Base-by-base conservation (phyloP, 2,329 filamentous ascomycete species). In the Lecanicillium sp. region DNA sequence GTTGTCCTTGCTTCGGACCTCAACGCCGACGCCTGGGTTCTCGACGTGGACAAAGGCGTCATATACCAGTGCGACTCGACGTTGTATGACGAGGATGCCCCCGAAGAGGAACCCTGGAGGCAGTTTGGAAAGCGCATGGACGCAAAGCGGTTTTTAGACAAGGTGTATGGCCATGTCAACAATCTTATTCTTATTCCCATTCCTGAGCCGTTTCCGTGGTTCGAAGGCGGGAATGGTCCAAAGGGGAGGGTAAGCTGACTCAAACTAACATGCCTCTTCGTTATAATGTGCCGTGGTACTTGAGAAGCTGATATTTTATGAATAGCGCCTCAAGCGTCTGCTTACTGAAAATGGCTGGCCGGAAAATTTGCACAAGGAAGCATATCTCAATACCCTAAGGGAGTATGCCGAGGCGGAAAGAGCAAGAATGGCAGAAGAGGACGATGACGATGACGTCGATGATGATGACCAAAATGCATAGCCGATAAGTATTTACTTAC, bases 51-150 rank as follows among this genome's bases (percentile, higher is more conserved):
- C 33, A 14, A 36, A 9, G 33, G 25, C 22, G n/a, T 36, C 15
- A 18, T 36, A 12, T 36, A 36, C 33, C 19, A 28, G 9, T 36
- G 33, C 33, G 20, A 36, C 25, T 22, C 18, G n/a, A 25, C 22
- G 20, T 13, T 28, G 33, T 12, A 29, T 18, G 33, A 36, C 33
- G 18, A 13, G 2, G 17, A 29, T 13, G 33, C 33, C 20, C 22
- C 14, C 13, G 33, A 29, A 6, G 13, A 5, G 8, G 33, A 36
- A 20, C 33, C 33, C 2, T 36, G 33, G 33, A 36, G 15, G 4
- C 20, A 17, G 14, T 8, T 8, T 12, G 20, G 33, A n/a, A 27
- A 28, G 22, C 19, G 19, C 4, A 6, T 14, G n/a, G 20, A 14
- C 13, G 17, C n/a, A 8, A 14, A 20, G 17, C 2, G 14, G 14